Percentiles rank a stretch among this genome's conserved stretches.
These are phyloP conservation scores for Aspergillus puulaauensis DNA, from an alignment of 2,329 filamentous ascomycete genomes.

Conservation along the genomic window DNA sequence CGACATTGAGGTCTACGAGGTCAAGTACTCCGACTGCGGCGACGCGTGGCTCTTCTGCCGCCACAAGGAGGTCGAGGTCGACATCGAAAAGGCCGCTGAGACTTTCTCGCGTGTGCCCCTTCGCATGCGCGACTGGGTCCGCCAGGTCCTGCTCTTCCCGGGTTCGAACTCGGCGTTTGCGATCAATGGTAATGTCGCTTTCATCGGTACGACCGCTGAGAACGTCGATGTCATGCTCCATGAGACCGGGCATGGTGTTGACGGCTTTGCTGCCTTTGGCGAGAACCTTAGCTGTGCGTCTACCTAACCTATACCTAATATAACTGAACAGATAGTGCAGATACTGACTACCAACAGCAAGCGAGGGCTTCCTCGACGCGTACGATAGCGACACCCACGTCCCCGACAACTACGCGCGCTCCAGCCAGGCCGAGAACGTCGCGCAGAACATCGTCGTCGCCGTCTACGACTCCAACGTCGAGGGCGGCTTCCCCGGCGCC, in stretches of 20 bases:
- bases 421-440: constrained; percentile 10
- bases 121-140: constrained; percentile 5
- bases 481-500: constrained; percentile 2
- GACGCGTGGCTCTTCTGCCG: constrained; percentile 11
- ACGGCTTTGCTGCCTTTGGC: constrained; percentile 7
- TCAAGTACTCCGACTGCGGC: constrained; percentile 3
- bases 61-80: neutral
- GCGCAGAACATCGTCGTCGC: constrained; percentile 11
- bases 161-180: constrained; percentile 6
- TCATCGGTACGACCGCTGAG: neutral
- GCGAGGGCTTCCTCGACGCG: constrained; percentile 2
- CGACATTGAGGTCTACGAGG: constrained; percentile 9
- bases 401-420: constrained; percentile 9
- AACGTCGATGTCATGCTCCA: constrained; percentile 11
- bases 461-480: constrained; percentile 5
- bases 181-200: constrained; percentile 7
- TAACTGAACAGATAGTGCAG: too few relatives aligned
- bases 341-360: constrained; percentile 1
- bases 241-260: constrained; percentile 5
- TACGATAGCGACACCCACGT: constrained; percentile 7
- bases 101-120: constrained; percentile 4
- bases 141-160: constrained; percentile 7
- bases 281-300: constrained; percentile 1
- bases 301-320: too few relatives aligned
- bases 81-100: neutral